phyloP scores from a whole-genome alignment of 306 rosid genomes.

The Biancaea sappan region DNA sequence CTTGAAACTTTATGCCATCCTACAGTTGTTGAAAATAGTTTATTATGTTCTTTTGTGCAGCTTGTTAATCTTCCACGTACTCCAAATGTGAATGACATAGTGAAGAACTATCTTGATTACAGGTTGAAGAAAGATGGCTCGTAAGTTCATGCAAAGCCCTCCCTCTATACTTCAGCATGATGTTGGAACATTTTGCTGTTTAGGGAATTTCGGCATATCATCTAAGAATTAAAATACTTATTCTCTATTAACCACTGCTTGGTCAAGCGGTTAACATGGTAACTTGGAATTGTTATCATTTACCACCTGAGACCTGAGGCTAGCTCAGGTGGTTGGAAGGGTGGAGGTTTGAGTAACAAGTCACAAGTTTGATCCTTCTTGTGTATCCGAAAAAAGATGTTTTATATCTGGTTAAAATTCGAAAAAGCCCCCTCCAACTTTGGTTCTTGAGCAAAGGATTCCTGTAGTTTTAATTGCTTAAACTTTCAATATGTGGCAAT shows the following conservation, averaged over 20 bases:
- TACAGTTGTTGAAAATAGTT: constrained; percentile 17
- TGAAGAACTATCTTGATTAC: constrained; percentile 69
- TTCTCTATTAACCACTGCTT: neutral
- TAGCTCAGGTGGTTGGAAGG: neutral
- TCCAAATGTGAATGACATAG: constrained; percentile 77
- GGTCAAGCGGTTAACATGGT: constrained; percentile 16
- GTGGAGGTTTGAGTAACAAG: neutral
- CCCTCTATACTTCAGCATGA: constrained; percentile 24
- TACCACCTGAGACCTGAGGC: too few relatives aligned
- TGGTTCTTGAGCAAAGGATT: neutral
- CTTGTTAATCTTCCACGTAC: constrained; percentile 88
- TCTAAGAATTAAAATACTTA: neutral
- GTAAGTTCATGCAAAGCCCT: constrained; percentile 60
- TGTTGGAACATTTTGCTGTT: constrained; percentile 10
- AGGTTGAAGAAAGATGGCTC: constrained; percentile 62
- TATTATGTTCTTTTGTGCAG: constrained; percentile 53
- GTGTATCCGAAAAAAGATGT: neutral
- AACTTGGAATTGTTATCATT: constrained; percentile 6
- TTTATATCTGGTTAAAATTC: neutral
- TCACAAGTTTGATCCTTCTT: neutral
- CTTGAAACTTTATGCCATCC: neutral
- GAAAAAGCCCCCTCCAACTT: neutral
- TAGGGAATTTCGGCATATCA: neutral
- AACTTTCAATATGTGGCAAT: neutral
- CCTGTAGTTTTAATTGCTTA: neutral